These are phyloP conservation scores for Didymosphaeria variabile DNA, from an alignment of 2,329 filamentous ascomycete species.

Conservation along the genomic window DNA sequence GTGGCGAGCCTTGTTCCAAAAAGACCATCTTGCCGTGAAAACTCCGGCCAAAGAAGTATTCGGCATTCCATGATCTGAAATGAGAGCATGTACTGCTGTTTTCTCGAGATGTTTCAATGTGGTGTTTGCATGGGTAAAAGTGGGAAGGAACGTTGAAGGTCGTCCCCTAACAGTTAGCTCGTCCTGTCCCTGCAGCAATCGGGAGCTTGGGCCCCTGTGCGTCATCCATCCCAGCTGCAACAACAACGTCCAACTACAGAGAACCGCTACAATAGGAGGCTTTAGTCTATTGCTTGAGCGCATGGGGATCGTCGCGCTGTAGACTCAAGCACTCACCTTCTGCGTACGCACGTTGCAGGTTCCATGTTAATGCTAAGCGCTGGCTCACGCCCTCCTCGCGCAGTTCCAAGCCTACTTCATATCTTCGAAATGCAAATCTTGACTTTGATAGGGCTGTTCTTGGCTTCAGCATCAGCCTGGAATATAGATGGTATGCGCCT, in stretches of 20 bases:
- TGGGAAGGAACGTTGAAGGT: background rate
- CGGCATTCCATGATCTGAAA: no score
- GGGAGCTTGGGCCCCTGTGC: slow-evolving; percentile 9
- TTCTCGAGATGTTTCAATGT: background rate
- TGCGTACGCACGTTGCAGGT: background rate
- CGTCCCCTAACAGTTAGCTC: slow-evolving; percentile 8
- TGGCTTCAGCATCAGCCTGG: slow-evolving; percentile 36
- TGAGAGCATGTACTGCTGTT: background rate
- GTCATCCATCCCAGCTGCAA: slow-evolving; percentile 9
- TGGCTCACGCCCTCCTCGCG: background rate
- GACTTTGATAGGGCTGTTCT: slow-evolving; percentile 21
- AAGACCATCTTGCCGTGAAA: no score
- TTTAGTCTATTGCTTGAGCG: background rate
- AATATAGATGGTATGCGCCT: slow-evolving; percentile 43
- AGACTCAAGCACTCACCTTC: background rate
- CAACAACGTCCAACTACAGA: slow-evolving; percentile 2
- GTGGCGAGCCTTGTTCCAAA: no score
- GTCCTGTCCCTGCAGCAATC: slow-evolving; percentile 15
- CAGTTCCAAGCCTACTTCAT: background rate
- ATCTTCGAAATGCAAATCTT: slow-evolving; percentile 3
- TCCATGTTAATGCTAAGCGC: background rate
- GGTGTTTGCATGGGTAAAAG: background rate
- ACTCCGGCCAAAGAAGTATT: no score
- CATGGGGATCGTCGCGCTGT: background rate
- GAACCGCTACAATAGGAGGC: no score